Conservation (phyloP, 1,284 basidiomycete species). For the Ustilago sp. region DNA sequence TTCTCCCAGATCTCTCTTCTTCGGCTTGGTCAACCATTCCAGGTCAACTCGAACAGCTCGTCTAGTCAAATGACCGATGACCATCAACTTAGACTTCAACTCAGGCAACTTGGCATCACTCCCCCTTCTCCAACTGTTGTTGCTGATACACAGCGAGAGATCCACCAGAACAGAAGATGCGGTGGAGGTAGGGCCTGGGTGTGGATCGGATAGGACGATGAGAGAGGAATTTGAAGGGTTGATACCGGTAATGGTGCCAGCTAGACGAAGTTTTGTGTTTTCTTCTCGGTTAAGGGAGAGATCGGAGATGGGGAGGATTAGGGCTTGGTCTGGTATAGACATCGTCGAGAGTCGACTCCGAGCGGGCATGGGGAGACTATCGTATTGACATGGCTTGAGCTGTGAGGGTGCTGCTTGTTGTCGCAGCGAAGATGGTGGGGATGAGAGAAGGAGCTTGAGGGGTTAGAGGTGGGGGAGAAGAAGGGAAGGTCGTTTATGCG, state of each 20-base stretch:
- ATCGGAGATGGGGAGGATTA: constrained; percentile 40
- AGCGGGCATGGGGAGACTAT: no score
- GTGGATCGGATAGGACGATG: constrained; percentile 22
- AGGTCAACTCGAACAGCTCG: constrained; percentile 2
- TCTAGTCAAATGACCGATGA: constrained; percentile 26
- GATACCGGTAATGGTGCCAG: constrained; percentile 31
- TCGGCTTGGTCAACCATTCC: background rate
- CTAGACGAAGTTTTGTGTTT: constrained; percentile 28
- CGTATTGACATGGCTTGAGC: no score
- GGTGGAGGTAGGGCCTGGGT: background rate
- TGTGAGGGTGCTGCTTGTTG: background rate
- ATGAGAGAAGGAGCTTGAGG: background rate
- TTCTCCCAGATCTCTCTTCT: background rate
- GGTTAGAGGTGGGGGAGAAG: background rate
- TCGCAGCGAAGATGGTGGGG: background rate
- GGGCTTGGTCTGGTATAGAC: constrained; percentile 16
- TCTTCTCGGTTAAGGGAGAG: constrained; percentile 22
- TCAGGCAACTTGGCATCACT: constrained; percentile 9
- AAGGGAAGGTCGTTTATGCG: constrained; percentile 12
- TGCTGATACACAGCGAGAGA: constrained; percentile 25
- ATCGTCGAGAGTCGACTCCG: constrained; percentile 1
- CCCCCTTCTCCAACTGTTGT: background rate
- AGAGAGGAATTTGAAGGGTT: constrained; percentile 11
- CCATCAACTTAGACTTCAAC: constrained; percentile 30
- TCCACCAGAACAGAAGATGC: constrained; percentile 25